A percentile compares a stretch with the other conserved stretches of the same genome.
These are phyloP conservation scores for Fusarium verrucosum DNA, from an alignment of 2,329 filamentous ascomycete genomes.

Conservation along the genomic window DNA sequence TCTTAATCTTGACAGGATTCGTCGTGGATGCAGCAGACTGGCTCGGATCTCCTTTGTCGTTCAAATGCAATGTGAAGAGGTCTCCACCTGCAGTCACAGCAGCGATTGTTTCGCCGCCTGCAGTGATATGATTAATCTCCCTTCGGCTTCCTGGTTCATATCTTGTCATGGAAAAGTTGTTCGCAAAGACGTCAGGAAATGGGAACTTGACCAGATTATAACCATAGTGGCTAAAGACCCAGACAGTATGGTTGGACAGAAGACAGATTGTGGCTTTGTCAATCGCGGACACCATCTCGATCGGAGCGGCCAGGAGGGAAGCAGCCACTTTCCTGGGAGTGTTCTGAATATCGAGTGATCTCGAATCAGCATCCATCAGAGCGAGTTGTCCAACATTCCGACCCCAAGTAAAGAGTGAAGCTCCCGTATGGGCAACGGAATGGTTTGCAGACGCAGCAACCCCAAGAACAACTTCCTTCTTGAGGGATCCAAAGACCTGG, in stretches of 20 bases:
- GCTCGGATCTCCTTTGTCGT: conserved; percentile 69
- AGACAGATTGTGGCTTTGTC: conserved; percentile 89
- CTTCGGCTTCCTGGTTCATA: conserved; percentile 72
- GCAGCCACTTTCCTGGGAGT: conserved; percentile 88
- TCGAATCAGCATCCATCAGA: conserved; percentile 92
- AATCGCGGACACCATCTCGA: conserved; percentile 84
- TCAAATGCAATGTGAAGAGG: conserved; percentile 84
- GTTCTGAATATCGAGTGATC: conserved; percentile 84
- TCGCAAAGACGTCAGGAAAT: conserved; percentile 73
- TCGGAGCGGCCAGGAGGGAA: conserved; percentile 72
- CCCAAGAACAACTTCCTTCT: conserved; percentile 83
- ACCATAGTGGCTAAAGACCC: conserved; percentile 94
- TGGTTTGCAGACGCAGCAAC: conserved; percentile 90
- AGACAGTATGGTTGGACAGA: conserved; percentile 87
- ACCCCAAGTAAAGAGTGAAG: conserved; percentile 90
- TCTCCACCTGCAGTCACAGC: conserved; percentile 86
- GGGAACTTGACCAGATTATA: conserved; percentile 92
- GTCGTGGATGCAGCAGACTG: conserved; percentile 79
- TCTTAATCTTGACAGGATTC: conserved; percentile 89
- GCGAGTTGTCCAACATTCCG: conserved; percentile 95
- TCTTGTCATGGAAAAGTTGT: conserved; percentile 70
- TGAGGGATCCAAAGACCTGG: conserved; percentile 90
- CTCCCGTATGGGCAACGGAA: conserved; percentile 85
- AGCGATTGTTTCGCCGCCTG: conserved; percentile 90
- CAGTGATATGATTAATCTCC: conserved; percentile 78